These are phyloP conservation scores for Aspergillus proliferans DNA, from an alignment of 2,329 filamentous ascomycete genomes.

Conservation along the genomic window DNA sequence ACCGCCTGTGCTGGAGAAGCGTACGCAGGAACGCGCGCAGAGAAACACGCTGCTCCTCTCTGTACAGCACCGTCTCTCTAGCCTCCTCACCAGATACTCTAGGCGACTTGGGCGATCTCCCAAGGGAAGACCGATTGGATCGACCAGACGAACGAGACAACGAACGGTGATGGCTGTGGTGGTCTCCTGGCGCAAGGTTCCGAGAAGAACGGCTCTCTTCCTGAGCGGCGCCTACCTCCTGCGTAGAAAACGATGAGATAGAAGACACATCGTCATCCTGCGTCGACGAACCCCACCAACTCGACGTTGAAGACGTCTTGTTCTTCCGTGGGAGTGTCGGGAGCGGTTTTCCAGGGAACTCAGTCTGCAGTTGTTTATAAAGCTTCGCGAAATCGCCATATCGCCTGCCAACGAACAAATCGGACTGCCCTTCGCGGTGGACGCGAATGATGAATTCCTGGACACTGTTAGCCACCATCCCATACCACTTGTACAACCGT, in stretches of 20 bases:
- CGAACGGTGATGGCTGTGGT: conserved; percentile 18
- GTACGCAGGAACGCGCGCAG: conserved; percentile 84
- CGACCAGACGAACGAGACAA: conserved; percentile 16
- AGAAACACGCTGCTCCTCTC: conserved; percentile 87
- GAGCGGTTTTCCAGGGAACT: conserved; percentile 85
- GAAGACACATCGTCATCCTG: conserved; percentile 68
- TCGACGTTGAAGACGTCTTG: conserved; percentile 60
- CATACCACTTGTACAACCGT: neutral
- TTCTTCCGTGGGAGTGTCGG: conserved; percentile 88
- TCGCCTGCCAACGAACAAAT: conserved; percentile 73
- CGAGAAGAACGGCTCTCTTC: conserved; percentile 32
- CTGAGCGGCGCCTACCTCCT: conserved; percentile 43
- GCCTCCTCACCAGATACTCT: conserved; percentile 38
- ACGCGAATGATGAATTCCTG: conserved; percentile 87
- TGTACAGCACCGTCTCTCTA: conserved; percentile 57
- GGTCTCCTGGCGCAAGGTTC: conserved; percentile 24
- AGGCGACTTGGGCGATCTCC: conserved; percentile 22
- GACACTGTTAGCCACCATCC: neutral
- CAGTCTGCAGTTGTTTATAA: conserved; percentile 70
- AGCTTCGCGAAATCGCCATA: conserved; percentile 83
- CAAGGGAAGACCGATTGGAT: neutral
- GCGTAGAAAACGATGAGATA: conserved; percentile 71
- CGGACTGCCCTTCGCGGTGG: conserved; percentile 67
- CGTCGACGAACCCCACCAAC: conserved; percentile 48
- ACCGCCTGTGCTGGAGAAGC: conserved; percentile 74